These are phyloP conservation scores for Suillus brevipes DNA, from an alignment of 768 basidiomycete species.

Conservation along the genomic window DNA sequence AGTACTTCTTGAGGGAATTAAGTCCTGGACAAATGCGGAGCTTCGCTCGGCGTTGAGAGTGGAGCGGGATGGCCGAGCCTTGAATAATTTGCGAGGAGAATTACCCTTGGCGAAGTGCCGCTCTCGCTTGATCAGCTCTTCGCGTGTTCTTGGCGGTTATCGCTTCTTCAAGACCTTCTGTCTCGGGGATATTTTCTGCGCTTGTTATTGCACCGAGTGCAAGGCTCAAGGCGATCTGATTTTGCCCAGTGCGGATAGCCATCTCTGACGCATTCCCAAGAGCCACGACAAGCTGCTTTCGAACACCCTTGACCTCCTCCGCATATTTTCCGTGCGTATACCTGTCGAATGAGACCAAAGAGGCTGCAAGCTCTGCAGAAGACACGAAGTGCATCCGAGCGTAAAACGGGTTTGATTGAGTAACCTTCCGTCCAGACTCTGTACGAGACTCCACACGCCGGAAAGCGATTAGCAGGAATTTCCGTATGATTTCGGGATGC, in stretches of 20 bases:
- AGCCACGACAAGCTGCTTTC: slow-evolving; percentile 32
- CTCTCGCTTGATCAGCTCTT: slow-evolving; percentile 7
- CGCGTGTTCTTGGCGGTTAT: slow-evolving; percentile 1
- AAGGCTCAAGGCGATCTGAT: slow-evolving; percentile 1
- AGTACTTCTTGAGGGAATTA: neutral
- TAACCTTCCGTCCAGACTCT: slow-evolving; percentile 24
- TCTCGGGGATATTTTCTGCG: neutral
- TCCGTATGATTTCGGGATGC: slow-evolving; percentile 18
- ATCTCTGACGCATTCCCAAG: slow-evolving; percentile 37
- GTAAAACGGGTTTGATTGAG: slow-evolving; percentile 20
- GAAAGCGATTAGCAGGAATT: slow-evolving; percentile 19
- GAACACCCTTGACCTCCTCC: slow-evolving; percentile 17
- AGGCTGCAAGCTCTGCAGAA: slow-evolving; percentile 34
- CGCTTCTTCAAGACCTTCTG: slow-evolving; percentile 1
- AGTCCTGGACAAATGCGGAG: neutral
- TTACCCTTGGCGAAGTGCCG: slow-evolving; percentile 1
- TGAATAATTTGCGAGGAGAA: neutral
- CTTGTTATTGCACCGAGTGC: slow-evolving; percentile 5
- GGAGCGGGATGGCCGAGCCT: neutral
- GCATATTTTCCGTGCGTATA: slow-evolving; percentile 25
- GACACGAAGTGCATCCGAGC: slow-evolving; percentile 27
- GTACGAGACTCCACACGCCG: slow-evolving; percentile 20
- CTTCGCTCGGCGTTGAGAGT: neutral
- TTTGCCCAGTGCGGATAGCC: slow-evolving; percentile 13
- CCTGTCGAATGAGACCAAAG: slow-evolving; percentile 29